Evolutionary conservation across 1,284 basidiomycete species (phyloP).

Genomic region (Singerocomus inundabilis): DNA sequence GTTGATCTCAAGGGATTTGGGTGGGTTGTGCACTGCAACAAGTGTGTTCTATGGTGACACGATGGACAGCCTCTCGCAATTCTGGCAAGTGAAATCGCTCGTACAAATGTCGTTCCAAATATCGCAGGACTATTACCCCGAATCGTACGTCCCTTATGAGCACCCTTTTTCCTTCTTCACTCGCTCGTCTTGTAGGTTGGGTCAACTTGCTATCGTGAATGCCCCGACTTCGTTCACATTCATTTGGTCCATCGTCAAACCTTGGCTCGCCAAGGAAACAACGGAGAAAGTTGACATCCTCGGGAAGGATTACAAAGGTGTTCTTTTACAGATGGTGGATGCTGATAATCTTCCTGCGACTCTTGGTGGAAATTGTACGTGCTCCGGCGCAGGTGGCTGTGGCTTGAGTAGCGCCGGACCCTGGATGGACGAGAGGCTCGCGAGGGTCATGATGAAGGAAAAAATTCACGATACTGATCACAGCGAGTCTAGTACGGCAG

Average conservation of each 20-base stretch:
- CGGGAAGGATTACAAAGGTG: constrained; percentile 54
- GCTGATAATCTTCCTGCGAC: constrained; percentile 47
- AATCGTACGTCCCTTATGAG: constrained; percentile 49
- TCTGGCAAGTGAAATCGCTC: constrained; percentile 71
- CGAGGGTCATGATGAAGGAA: constrained; percentile 23
- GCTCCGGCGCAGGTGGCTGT: constrained; percentile 54
- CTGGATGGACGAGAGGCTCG: constrained; percentile 60
- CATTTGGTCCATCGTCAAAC: constrained; percentile 66
- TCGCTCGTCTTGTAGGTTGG: constrained; percentile 50
- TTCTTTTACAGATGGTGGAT: constrained; percentile 55
- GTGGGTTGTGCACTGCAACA: constrained; percentile 35
- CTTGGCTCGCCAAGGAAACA: constrained; percentile 72
- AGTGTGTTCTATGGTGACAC: not conserved
- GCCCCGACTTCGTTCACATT: constrained; percentile 67
- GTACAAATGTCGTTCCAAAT: constrained; percentile 61
- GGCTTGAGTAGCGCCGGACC: constrained; percentile 61
- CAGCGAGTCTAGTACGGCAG: constrained; percentile 5
- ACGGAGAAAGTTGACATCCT: constrained; percentile 62
- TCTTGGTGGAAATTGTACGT: constrained; percentile 54
- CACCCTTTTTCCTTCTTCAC: not conserved
- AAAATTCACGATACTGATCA: not conserved
- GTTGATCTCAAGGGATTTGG: constrained; percentile 68
- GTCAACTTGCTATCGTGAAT: constrained; percentile 65
- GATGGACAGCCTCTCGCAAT: constrained; percentile 51
- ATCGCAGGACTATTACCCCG: constrained; percentile 74